Conservation (phyloP, 2,329 filamentous ascomycete genomes). For the Diaporthe destruens region DNA sequence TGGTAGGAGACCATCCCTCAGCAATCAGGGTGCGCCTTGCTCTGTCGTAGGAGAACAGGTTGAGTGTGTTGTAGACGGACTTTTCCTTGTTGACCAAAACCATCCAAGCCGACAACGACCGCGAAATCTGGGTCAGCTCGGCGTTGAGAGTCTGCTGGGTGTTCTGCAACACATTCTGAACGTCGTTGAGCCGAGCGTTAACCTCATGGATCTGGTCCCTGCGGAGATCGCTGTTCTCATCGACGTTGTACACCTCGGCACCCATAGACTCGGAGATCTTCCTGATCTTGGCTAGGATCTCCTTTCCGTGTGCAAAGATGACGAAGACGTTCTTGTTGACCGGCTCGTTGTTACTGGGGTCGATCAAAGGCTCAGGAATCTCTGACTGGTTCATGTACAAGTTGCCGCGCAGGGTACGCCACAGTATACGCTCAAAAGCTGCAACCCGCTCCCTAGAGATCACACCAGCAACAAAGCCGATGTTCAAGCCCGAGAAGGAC, state of each 20-base stretch:
- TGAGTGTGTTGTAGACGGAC: constrained; percentile 94
- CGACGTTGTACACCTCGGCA: constrained; percentile 94
- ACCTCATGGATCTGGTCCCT: constrained; percentile 98
- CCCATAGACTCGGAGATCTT: constrained; percentile 99
- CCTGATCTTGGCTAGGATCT: constrained; percentile 97
- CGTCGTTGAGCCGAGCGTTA: constrained; percentile 90
- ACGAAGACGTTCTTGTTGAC: constrained; percentile 99
- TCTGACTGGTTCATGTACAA: constrained; percentile 99
- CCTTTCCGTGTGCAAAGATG: constrained; percentile 98
- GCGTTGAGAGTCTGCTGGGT: constrained; percentile 94
- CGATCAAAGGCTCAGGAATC: constrained; percentile 92
- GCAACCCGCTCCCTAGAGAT: constrained; percentile 93
- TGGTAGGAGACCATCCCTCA: constrained; percentile 96
- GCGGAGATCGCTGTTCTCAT: constrained; percentile 95
- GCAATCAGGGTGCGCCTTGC: constrained; percentile 96
- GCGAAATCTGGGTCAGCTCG: constrained; percentile 92
- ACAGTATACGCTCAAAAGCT: constrained; percentile 96
- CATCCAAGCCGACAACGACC: constrained; percentile 96
- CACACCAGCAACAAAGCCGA: constrained; percentile 97
- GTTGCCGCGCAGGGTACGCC: constrained; percentile 96
- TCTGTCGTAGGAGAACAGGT: constrained; percentile 96
- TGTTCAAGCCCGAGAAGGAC: constrained; percentile 98
- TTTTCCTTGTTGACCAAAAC: constrained; percentile 98
- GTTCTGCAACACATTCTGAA: constrained; percentile 92
- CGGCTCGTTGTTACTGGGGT: constrained; percentile 92